Evolutionary conservation across 176 grass and related monocot species (phyloP).

Genomic region (Bromus sterilis): DNA sequence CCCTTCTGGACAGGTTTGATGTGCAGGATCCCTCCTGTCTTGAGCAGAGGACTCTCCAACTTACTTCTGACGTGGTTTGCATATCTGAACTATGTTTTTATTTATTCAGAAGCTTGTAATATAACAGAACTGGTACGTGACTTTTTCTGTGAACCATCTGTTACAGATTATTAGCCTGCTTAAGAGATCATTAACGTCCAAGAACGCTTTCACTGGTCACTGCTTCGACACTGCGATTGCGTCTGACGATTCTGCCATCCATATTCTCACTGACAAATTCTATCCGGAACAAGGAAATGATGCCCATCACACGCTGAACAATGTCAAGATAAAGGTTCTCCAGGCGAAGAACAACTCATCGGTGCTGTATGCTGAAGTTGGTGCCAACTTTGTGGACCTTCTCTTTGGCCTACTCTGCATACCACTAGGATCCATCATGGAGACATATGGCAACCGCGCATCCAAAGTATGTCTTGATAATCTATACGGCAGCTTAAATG

Average conservation of each 20-base stretch:
- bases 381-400: neutral
- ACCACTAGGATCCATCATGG: neutral
- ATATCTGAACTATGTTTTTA: neutral
- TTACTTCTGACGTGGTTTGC: neutral
- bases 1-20: neutral
- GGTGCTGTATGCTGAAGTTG: conserved; percentile 25
- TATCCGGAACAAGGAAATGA: neutral
- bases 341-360: neutral
- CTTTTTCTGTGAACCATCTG: neutral
- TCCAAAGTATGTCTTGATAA: neutral
- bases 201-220: neutral
- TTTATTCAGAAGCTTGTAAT: neutral
- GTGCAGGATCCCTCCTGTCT: conserved; percentile 11
- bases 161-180: neutral
- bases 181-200: conserved; percentile 3
- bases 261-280: neutral
- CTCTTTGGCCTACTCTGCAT: neutral
- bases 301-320: neutral
- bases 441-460: neutral
- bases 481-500: conserved; percentile 2
- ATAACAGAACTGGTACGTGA: neutral
- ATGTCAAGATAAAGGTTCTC: conserved; percentile 11
- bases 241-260: neutral
- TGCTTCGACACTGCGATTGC: neutral
- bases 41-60: neutral